Evolutionary conservation across 2,329 filamentous ascomycete species (phyloP), one percentile per base, ranked within the genome.

Genomic region (Pestalotiopsis sp.): DNA sequence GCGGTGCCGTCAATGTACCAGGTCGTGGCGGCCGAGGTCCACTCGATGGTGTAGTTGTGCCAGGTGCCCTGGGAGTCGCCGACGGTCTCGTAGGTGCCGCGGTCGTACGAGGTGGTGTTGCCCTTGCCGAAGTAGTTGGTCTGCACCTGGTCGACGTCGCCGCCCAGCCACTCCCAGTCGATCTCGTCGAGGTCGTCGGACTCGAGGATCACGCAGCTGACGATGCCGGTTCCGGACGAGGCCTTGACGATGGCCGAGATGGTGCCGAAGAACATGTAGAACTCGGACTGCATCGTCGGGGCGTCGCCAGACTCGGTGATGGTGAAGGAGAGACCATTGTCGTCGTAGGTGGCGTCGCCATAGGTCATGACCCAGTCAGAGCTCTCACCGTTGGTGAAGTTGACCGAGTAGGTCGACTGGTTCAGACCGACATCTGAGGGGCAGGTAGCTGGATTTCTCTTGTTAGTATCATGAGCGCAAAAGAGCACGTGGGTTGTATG

Each of bases 181-280:
- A 93, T 92, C 79, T 93, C 91, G 75, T 93, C 91, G 25, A 93
- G 81, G 71, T 86, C 85, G 74, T 93, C 91, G 1, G 91, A 93
- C 78, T 92, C 88, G 72, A 93, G 78, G 23, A 93, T 89, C 7
- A 90, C 84, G 70, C 90, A 91, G 81, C 90, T 93, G 70, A 93
- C 90, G 69, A 93, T 92, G 60, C 91, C 91, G 4, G 83, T 86
- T 14, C 91, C 91, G 1, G 90, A 86, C 23, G 91, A 89, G 27
- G 90, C 86, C 78, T 91, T 90, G 79, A 93, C 82, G 11, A 85
- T 85, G 69, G 89, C 86, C 58, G 91, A 87, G 70, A 92, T 88
- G 72, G 87, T 87, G 63, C 91, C 91, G 76, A 92, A 93, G 91
- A 93, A 93, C 76, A 93, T 92, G 81, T 93, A 93, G 86, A 91